A percentile compares a stretch with the other conserved stretches of the same genome.
Conservation (phyloP, 805 yeast species). For the Wickerhamiella kazuoi region DNA sequence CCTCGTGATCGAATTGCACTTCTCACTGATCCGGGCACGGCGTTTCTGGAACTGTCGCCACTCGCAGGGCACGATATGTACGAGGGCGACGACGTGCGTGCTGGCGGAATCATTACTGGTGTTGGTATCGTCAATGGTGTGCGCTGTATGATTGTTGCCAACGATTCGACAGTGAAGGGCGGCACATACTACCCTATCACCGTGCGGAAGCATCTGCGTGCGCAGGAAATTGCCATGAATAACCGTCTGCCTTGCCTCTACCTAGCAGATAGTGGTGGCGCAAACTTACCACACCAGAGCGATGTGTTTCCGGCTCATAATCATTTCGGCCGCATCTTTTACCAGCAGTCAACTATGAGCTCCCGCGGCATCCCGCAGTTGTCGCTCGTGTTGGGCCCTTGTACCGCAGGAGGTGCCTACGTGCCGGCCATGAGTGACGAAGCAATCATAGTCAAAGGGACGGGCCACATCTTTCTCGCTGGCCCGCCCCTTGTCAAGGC, state of each 20-base stretch:
- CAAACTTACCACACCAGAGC: slow-evolving; percentile 21
- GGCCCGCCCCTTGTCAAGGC: slow-evolving; percentile 22
- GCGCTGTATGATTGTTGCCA: slow-evolving; percentile 19
- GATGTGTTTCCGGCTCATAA: slow-evolving; percentile 21
- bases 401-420: slow-evolving; percentile 23
- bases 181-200: slow-evolving; percentile 22
- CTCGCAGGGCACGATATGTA: slow-evolving; percentile 19
- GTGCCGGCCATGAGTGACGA: slow-evolving; percentile 22
- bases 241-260: slow-evolving; percentile 19
- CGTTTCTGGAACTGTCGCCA: slow-evolving; percentile 17
- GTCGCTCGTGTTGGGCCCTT: slow-evolving; percentile 20
- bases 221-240: slow-evolving; percentile 20
- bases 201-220: slow-evolving; percentile 19
- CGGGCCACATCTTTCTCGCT: slow-evolving; percentile 20
- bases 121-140: slow-evolving; percentile 18
- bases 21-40: slow-evolving; percentile 18
- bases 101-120: slow-evolving; percentile 21
- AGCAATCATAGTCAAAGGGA: slow-evolving; percentile 18
- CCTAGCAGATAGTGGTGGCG: slow-evolving; percentile 20
- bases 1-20: slow-evolving; percentile 19
- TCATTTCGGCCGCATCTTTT: slow-evolving; percentile 20
- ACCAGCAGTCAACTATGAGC: slow-evolving; percentile 19
- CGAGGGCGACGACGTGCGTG: slow-evolving; percentile 18
- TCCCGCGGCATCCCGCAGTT: slow-evolving; percentile 18
- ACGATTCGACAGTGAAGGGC: slow-evolving; percentile 20